A percentile compares a stretch with the other conserved stretches of the same genome.
These are phyloP conservation scores for Plicaturopsis crispa DNA, from an alignment of 768 basidiomycete species.

Conservation along the genomic window DNA sequence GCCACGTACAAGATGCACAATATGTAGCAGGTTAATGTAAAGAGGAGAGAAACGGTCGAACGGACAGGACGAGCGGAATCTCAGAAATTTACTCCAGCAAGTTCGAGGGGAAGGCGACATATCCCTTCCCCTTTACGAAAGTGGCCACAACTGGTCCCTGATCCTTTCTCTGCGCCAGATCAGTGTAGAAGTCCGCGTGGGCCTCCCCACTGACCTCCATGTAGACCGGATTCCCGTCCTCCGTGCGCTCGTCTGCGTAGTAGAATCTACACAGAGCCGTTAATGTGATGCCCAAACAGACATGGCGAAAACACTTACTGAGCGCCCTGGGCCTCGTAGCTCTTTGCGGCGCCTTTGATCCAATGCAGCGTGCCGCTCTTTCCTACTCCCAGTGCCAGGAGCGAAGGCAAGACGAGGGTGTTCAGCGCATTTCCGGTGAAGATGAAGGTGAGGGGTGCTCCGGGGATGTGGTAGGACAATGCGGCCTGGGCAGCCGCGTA, in stretches of 20 bases:
- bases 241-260: neutral
- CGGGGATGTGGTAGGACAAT: neutral
- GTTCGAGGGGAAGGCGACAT: neutral
- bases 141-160: neutral
- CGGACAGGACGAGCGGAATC: too few species aligned
- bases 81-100: too few species aligned
- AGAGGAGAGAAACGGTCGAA: too few species aligned
- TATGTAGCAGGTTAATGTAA: too few species aligned
- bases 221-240: neutral
- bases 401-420: neutral
- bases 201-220: neutral
- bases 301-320: neutral
- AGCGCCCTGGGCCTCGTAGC: neutral
- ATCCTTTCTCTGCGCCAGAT: neutral
- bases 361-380: neutral
- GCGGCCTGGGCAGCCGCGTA: neutral
- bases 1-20: too few species aligned
- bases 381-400: neutral
- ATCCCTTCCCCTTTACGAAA: neutral
- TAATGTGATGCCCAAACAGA: neutral
- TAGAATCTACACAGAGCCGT: neutral
- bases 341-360: neutral
- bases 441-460: neutral
- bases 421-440: neutral
- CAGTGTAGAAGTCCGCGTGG: neutral